Conservation (phyloP, 805 yeast genomes). For the Lachancea kluyveri region DNA sequence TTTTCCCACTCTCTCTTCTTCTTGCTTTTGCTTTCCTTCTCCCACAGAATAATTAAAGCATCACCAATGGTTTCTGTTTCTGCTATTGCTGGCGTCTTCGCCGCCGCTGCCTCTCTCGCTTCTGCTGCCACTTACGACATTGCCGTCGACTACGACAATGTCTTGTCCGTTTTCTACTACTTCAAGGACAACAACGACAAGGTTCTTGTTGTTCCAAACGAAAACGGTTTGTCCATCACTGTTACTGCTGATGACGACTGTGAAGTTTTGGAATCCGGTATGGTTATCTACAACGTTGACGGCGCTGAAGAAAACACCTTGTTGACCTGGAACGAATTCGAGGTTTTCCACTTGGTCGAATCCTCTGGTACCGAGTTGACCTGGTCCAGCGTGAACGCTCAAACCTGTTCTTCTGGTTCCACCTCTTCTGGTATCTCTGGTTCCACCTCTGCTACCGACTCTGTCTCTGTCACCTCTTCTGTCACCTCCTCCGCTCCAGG, state of each 20-base stretch:
- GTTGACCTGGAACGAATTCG: conserved; percentile 22
- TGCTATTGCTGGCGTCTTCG: conserved; percentile 7
- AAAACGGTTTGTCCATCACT: conserved; percentile 17
- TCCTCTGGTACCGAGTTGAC: conserved; percentile 12
- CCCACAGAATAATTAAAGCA: background rate
- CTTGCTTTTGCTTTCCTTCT: too few relatives aligned
- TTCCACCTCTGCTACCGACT: conserved; percentile 2
- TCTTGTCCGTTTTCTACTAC: conserved; percentile 17
- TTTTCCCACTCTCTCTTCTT: too few relatives aligned
- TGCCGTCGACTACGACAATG: conserved; percentile 15
- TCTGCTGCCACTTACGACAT: conserved; percentile 14
- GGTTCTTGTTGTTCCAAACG: conserved; percentile 14
- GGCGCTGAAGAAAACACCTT: conserved; percentile 13
- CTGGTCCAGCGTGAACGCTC: conserved; percentile 16
- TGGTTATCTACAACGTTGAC: conserved; percentile 18
- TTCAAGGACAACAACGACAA: conserved; percentile 16
- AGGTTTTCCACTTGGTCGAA: conserved; percentile 20
- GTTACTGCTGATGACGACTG: conserved; percentile 16
- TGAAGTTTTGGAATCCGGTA: conserved; percentile 18
- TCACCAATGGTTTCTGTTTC: conserved; percentile 8
- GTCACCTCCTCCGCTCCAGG: conserved; percentile 1
- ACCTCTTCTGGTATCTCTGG: conserved; percentile 4
- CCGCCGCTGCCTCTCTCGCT: conserved; percentile 11
- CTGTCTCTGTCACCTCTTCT: conserved; percentile 2
- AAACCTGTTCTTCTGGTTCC: conserved; percentile 13